phyloP scores from a whole-genome alignment of 1,284 basidiomycete species.

The Fomitopsis betulina region DNA sequence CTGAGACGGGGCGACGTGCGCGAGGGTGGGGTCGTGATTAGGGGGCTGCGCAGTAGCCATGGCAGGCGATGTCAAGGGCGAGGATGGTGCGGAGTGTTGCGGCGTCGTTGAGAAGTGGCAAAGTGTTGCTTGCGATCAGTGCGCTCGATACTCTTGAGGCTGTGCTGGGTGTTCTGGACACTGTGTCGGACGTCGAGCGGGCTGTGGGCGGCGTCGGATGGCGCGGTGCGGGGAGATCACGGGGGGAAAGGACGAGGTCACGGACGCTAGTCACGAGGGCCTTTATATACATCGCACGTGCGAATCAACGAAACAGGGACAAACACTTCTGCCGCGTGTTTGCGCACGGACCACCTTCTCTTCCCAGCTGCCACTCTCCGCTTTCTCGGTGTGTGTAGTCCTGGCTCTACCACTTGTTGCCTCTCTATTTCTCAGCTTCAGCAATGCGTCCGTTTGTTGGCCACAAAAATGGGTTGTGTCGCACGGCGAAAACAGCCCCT shows the following conservation, averaged over 20 bases:
- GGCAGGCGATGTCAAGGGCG: conserved; percentile 1
- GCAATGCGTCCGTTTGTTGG: too few species aligned
- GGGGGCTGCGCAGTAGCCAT: conserved; percentile 26
- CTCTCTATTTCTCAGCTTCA: not conserved
- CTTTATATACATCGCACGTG: conserved; percentile 31
- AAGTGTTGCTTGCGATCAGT: not conserved
- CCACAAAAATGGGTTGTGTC: too few species aligned
- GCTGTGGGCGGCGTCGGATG: conserved; percentile 11
- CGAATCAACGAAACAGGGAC: conserved; percentile 26
- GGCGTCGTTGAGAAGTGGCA: not conserved
- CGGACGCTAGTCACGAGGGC: conserved; percentile 27
- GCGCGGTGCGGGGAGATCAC: conserved; percentile 26
- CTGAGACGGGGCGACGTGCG: conserved; percentile 12
- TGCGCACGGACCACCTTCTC: conserved; percentile 20
- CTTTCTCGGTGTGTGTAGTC: not conserved
- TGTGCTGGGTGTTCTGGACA: conserved; percentile 5
- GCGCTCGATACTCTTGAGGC: not conserved
- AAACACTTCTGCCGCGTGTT: conserved; percentile 15
- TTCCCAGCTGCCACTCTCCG: not conserved
- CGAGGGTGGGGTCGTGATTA: conserved; percentile 24
- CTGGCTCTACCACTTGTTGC: too few species aligned
- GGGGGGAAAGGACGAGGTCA: conserved; percentile 31
- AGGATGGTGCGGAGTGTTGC: not conserved
- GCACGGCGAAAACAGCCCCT: too few species aligned
- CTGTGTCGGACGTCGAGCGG: conserved; percentile 16